Base-by-base conservation (phyloP, 2,329 filamentous ascomycete genomes). In the Elsinoe necatrix region DNA sequence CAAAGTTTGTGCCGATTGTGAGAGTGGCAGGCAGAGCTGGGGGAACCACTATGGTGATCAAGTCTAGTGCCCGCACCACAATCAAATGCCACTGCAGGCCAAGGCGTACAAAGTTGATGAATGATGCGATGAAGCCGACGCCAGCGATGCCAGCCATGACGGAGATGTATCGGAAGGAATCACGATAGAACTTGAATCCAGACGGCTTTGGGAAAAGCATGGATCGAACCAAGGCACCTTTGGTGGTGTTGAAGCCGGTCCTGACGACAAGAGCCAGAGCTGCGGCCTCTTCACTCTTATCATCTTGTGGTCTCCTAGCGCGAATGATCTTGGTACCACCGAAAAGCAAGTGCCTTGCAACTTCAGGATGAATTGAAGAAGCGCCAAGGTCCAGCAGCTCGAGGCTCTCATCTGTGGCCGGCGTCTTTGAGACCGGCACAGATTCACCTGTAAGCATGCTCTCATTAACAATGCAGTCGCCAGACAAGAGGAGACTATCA, bases 121-220 rank as follows among this genome's bases (percentile, higher is more conserved):
- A 86, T 0, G 93, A 97, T 0, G 86, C 90, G 20, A 91, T 75
- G 67, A 98, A 98, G 0, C 95, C 93, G 51, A 97, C 70, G 50
- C 84, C 73, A 20, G 93, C 95, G 64, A 98, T 85, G 41, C 84
- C 74, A 4, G 81, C 92, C 93, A 98, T 98, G 59, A 98, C 93
- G 3, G 88, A 90, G 59, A 98, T 97, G 69, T 98, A 98, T 20
- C 91, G 84, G 73, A 98, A 98, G 0, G 92, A 96, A 70, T 98
- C 93, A 41, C 89, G 83, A 70, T 98, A 98, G 69, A 98, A 98
- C 66, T 95, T 97, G 80, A 98, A 98, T 0, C 92, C 92, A 0
- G 92, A 95, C 1, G 93, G 93, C 67, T 98, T 98, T 0, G 93
- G 95, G 68, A 98, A 98, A 35, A 98, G 80, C 92, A 98, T 98